A percentile compares a stretch with the other conserved stretches of the same genome.
Conservation (phyloP, 768 basidiomycete genomes). For the Tulasnella sp. region DNA sequence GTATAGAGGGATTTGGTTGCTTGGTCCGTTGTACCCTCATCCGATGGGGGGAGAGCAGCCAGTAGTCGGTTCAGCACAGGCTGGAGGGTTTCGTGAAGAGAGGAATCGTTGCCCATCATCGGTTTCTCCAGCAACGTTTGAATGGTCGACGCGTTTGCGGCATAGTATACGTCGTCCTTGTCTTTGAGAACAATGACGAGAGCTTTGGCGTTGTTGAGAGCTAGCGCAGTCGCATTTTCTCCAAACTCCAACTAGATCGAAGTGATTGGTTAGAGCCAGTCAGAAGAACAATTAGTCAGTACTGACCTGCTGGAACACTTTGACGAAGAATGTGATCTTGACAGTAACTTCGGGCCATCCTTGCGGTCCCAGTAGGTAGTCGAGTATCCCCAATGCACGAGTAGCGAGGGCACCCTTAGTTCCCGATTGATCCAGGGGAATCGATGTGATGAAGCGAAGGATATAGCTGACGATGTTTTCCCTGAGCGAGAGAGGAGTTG, state of each 20-base stretch:
- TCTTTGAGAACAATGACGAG: constrained; percentile 82
- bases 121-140: constrained; percentile 88
- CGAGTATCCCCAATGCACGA: constrained; percentile 53
- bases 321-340: constrained; percentile 86
- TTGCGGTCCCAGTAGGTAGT: constrained; percentile 69
- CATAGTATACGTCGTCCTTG: constrained; percentile 83
- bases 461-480: constrained; percentile 96
- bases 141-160: constrained; percentile 66
- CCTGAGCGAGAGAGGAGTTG: constrained; percentile 75
- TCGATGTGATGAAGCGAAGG: constrained; percentile 81
- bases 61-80: constrained; percentile 83
- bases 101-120: constrained; percentile 74
- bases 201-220: constrained; percentile 54
- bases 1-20: constrained; percentile 76
- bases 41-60: constrained; percentile 63
- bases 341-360: constrained; percentile 93
- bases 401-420: constrained; percentile 45
- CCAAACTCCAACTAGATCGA: constrained; percentile 25
- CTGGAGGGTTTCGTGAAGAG: constrained; percentile 77
- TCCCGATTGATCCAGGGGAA: constrained; percentile 53
- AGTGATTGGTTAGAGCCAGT: not conserved
- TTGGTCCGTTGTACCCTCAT: constrained; percentile 66
- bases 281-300: not conserved
- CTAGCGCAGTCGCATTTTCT: constrained; percentile 21
- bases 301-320: constrained; percentile 78